phyloP scores from a whole-genome alignment of 768 basidiomycete species.

The Phanerodontia chrysosporium region DNA sequence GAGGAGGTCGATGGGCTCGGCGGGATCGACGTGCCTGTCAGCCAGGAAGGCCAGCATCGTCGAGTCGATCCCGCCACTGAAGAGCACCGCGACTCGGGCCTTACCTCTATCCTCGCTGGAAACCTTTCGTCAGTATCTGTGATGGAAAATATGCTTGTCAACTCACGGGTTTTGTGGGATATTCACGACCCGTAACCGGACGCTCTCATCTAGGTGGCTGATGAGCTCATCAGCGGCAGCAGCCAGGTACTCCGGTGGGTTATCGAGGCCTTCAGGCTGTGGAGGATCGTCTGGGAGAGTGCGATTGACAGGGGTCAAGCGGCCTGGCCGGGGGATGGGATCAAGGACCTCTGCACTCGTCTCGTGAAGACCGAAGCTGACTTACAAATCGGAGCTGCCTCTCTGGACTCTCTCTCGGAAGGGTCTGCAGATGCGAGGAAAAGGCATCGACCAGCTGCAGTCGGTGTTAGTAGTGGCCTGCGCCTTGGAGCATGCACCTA shows the following conservation, averaged over 20 bases:
- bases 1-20: conserved; percentile 86
- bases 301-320: conserved; percentile 41
- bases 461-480: too few species aligned
- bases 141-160: background rate
- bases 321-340: conserved; percentile 39
- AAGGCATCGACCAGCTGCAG: background rate
- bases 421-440: background rate
- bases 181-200: conserved; percentile 60
- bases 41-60: conserved; percentile 80
- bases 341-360: too few species aligned
- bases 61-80: conserved; percentile 96
- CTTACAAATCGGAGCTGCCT: background rate
- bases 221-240: conserved; percentile 48
- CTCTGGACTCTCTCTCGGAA: background rate
- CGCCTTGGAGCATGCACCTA: background rate
- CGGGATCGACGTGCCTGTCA: conserved; percentile 64
- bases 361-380: background rate
- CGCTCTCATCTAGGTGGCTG: conserved; percentile 56
- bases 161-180: conserved; percentile 51
- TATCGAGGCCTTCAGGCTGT: conserved; percentile 31
- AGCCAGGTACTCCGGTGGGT: conserved; percentile 40
- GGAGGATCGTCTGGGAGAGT: conserved; percentile 41
- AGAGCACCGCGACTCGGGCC: conserved; percentile 77
- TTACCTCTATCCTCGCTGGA: conserved; percentile 27
- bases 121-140: background rate